phyloP scores from a whole-genome alignment of 163 green algal species.

The Chlamydomonas reinhardtii region DNA sequence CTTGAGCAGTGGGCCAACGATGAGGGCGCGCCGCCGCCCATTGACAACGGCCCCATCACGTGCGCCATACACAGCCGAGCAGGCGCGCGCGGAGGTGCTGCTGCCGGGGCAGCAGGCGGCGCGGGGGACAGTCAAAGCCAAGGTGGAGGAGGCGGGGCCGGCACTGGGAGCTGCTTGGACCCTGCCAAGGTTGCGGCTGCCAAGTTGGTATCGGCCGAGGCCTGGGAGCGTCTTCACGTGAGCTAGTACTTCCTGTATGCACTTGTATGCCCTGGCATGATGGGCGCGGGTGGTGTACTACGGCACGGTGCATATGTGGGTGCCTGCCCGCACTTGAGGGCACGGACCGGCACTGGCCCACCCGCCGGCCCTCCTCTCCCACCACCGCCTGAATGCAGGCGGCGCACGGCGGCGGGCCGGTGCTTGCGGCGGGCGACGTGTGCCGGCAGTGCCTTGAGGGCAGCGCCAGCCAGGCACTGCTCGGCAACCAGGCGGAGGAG shows the following conservation, averaged over 20 bases:
- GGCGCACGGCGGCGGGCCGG: conserved; percentile 62
- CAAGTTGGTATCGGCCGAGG: conserved; percentile 66
- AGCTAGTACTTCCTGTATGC: background rate
- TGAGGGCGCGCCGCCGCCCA: conserved; percentile 44
- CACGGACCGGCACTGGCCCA: no score
- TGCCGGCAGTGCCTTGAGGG: conserved; percentile 71
- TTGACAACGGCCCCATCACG: conserved; percentile 74
- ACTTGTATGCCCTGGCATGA: no score
- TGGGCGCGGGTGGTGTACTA: no score
- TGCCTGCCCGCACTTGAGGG: no score
- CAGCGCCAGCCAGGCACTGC: conserved; percentile 2
- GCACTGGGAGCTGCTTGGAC: conserved; percentile 55
- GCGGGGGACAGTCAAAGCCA: no score
- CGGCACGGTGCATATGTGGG: no score
- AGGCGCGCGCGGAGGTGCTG: background rate
- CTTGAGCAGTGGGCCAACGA: conserved; percentile 77
- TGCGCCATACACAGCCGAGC: conserved; percentile 64
- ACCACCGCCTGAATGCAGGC: conserved; percentile 16
- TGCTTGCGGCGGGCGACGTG: conserved; percentile 57
- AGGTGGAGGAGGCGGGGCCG: background rate
- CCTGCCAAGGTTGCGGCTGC: conserved; percentile 59
- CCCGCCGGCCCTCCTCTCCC: background rate
- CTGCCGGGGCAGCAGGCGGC: background rate
- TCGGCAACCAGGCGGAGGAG: conserved; percentile 28
- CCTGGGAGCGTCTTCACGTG: conserved; percentile 67